Evolutionary conservation across 2,329 filamentous ascomycete species (phyloP), one percentile per base, ranked within the genome.

Genomic region (Triangularia verruculosa): DNA sequence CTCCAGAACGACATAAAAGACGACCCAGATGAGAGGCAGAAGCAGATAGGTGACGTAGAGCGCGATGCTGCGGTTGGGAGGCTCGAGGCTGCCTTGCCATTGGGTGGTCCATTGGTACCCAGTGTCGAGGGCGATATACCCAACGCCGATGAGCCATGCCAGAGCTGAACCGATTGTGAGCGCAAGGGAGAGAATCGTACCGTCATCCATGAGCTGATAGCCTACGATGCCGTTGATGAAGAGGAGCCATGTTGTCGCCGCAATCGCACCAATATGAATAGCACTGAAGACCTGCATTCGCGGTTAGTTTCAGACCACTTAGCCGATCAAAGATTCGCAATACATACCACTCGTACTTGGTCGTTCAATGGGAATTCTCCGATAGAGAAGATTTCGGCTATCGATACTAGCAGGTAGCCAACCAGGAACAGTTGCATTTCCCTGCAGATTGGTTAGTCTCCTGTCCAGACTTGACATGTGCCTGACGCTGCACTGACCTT

Each of bases 311-410:
- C 47, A 54, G 20, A 13, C 2, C 12, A n/a, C 13, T n/a, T n/a
- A n/a, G 13, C 3, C 34, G 1, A 39, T 39, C 13, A n/a, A 15
- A n/a, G 34, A 39, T 12, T 11, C 17, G 17, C 28, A 11, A 11
- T n/a, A 80, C 88, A 68, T 83, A 90, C 92, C 71, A 91, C 83
- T 74, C 93, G 87, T 64, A 91, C 90, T 57, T 79, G 86, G 59
- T 82, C 79, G 69, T 85, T 80, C 20, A 97, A 79, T 2, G 94
- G 93, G 72, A 99, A 94, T 28, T 89, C 91, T 70, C 95, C 95
- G 34, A 98, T 88, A 0, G 93, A 93, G 79, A 99, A 97, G 72
- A 99, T 97, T 76, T 98, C 95, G 78, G 93, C 97, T 72, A 99
- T 91, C 71, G 91, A 88, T 66, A 98, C 88, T 64, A 98, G 78